phyloP scores from a whole-genome alignment of 768 basidiomycete genomes.

The Suillus subaureus region DNA sequence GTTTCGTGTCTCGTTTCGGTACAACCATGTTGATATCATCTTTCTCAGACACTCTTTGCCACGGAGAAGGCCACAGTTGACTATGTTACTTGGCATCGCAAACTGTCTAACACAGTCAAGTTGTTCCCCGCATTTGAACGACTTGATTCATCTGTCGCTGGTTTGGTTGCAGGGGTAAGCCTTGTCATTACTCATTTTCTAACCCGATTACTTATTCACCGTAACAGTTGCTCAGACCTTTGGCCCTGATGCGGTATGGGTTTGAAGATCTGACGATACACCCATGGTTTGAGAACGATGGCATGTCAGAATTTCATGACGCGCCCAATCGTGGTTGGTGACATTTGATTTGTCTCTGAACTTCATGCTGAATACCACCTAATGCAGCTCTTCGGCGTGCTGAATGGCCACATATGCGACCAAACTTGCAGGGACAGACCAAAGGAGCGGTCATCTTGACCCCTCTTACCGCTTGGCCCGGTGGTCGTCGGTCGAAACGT shows the following conservation, averaged over 20 bases:
- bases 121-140: conserved; percentile 24
- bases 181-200: not conserved
- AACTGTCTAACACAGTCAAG: conserved; percentile 6
- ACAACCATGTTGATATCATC: not conserved
- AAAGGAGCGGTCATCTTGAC: too few relatives aligned
- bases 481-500: not conserved
- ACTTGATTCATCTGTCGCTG: conserved; percentile 25
- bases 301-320: conserved; percentile 25
- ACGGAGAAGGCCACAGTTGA: conserved; percentile 24
- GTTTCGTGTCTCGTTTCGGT: not conserved
- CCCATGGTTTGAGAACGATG: conserved; percentile 13
- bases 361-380: not conserved
- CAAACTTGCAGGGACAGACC: not conserved
- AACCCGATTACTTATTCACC: not conserved
- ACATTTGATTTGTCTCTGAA: not conserved
- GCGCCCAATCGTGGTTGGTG: conserved; percentile 22
- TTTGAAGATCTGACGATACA: not conserved
- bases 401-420: not conserved
- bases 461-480: not conserved
- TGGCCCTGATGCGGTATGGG: not conserved
- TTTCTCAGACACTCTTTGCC: conserved; percentile 29
- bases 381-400: conserved; percentile 3
- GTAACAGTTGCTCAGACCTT: not conserved
- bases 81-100: conserved; percentile 24
- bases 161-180: conserved; percentile 36